A percentile compares a stretch with the other conserved stretches of the same genome.
These are phyloP conservation scores for Ophiostoma piceae DNA, from an alignment of 2,329 filamentous ascomycete species.

Conservation along the genomic window DNA sequence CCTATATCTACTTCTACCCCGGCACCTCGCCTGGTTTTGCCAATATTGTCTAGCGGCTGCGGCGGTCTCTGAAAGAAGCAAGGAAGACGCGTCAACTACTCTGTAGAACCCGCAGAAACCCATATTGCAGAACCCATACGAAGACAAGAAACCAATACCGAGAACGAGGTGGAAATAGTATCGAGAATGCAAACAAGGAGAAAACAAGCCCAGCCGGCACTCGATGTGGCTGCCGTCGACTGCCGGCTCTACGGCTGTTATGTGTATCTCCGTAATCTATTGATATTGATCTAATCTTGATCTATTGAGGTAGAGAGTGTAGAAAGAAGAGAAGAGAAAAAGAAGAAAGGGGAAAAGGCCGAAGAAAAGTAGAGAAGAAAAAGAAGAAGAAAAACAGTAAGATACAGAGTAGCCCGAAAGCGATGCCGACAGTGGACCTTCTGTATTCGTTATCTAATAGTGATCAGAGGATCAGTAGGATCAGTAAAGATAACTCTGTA, in stretches of 20 bases:
- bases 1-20: background rate
- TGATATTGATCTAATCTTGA: background rate
- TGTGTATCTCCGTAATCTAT: background rate
- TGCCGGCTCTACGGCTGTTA: conserved; percentile 4
- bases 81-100: background rate
- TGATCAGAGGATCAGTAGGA: no score
- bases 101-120: no score
- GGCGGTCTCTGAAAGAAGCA: background rate
- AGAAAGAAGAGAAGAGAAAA: background rate
- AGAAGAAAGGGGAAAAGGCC: background rate
- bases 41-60: conserved; percentile 2
- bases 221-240: conserved; percentile 4
- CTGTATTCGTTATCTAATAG: no score
- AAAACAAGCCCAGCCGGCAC: background rate
- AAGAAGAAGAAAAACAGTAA: no score
- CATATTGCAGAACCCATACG: no score
- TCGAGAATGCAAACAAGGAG: background rate
- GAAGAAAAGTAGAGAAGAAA: background rate
- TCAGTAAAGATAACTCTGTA: no score
- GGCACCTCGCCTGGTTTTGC: conserved; percentile 3
- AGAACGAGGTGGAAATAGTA: conserved; percentile 4
- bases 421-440: background rate
- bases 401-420: background rate
- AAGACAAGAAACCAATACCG: background rate
- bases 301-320: background rate